Conservation (phyloP, 2,329 filamentous ascomycete species). For the Decorospora gaudefroyi region DNA sequence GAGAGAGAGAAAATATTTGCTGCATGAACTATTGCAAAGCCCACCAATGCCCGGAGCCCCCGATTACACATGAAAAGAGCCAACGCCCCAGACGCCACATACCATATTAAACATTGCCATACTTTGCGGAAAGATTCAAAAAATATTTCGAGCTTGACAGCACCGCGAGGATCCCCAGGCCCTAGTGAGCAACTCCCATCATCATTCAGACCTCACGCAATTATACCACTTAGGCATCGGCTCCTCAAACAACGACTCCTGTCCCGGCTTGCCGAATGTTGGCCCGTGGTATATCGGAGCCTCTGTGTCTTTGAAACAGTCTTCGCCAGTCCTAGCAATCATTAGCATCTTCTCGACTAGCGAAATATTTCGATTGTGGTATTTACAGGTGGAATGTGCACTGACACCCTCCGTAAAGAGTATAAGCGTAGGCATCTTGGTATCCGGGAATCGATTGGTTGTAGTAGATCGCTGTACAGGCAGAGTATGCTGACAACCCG, state of each 20-base stretch:
- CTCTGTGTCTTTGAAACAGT: conserved; percentile 1
- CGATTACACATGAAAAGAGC: too few relatives aligned
- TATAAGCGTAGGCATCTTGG: conserved; percentile 17
- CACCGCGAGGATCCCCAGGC: fast-evolving
- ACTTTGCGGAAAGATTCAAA: too few relatives aligned
- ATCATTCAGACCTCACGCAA: conserved; percentile 8
- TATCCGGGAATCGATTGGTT: conserved; percentile 11
- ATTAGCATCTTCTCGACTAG: not conserved
- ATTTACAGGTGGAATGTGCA: conserved; percentile 15
- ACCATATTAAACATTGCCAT: too few relatives aligned
- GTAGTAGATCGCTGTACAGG: conserved; percentile 16
- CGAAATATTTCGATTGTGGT: too few relatives aligned
- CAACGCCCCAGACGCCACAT: too few relatives aligned
- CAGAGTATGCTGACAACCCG: conserved; percentile 5
- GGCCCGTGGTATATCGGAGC: conserved; percentile 9
- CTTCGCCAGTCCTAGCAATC: conserved; percentile 1
- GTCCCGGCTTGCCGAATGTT: conserved; percentile 9
- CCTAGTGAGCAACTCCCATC: not conserved
- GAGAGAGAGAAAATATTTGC: not conserved
- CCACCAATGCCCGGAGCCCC: not conserved
- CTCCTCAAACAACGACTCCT: conserved; percentile 12
- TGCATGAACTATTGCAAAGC: not conserved
- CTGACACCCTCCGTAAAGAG: conserved; percentile 11
- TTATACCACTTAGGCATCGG: conserved; percentile 23
- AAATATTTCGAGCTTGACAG: too few relatives aligned